Evolutionary conservation across 352 stramenopile genomes (phyloP).

Genomic region (Globisporangium cederbergense): DNA sequence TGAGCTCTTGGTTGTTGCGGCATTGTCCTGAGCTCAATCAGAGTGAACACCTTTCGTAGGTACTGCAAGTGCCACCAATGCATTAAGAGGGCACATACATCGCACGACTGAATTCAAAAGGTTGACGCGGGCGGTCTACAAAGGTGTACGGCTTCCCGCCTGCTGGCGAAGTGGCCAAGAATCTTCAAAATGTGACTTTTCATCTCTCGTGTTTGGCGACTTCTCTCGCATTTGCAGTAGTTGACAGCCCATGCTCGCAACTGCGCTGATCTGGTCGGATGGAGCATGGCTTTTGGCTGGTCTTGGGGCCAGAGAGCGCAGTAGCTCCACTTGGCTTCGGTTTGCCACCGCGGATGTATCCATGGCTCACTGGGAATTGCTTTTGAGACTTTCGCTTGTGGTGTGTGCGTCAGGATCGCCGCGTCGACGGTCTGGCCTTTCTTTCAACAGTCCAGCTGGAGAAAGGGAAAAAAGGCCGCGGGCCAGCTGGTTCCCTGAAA

Average conservation of each 20-base stretch:
- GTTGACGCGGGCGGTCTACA: background rate
- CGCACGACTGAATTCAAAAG: background rate
- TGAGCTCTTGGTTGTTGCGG: no score
- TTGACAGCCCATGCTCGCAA: no score
- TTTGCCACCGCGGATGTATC: background rate
- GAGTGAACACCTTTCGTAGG: no score
- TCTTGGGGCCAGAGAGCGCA: no score
- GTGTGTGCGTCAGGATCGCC: background rate
- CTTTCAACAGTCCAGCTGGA: conserved; percentile 1
- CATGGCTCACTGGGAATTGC: background rate
- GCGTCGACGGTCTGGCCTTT: background rate
- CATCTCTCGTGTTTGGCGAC: background rate
- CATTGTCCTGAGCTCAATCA: no score
- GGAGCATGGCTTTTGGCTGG: no score
- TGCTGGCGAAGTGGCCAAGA: no score
- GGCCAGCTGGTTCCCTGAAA: background rate
- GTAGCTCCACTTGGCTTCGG: no score
- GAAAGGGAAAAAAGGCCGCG: conserved; percentile 1
- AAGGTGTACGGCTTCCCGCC: background rate
- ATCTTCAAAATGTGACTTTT: no score
- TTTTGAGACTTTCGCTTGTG: background rate
- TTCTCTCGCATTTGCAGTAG: background rate
- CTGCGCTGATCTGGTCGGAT: no score
- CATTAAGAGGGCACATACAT: no score
- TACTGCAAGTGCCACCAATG: no score